Evolutionary conservation across 1,139 yeast genomes (phyloP).

Genomic region (Zygosaccharomyces pseudobailii): DNA sequence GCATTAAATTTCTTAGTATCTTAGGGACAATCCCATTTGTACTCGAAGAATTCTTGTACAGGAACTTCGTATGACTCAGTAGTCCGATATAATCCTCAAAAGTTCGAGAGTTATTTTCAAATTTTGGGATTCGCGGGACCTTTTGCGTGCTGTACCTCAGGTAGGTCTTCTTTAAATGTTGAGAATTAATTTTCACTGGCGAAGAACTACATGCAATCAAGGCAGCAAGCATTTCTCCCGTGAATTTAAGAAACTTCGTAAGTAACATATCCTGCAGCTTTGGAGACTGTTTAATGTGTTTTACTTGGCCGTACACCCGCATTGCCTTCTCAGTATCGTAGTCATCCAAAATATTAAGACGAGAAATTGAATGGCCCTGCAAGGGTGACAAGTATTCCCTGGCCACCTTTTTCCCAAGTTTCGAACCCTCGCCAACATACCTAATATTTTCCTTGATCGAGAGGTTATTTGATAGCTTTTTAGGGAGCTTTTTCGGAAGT

Average conservation of each 20-base stretch:
- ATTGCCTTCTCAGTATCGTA: conserved; percentile 25
- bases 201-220: conserved; percentile 18
- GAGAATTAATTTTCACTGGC: conserved; percentile 9
- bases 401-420: conserved; percentile 25
- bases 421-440: conserved; percentile 31
- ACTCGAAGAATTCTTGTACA: conserved; percentile 33
- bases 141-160: conserved; percentile 29
- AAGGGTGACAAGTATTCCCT: conserved; percentile 29
- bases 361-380: conserved; percentile 18
- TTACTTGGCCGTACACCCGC: conserved; percentile 12
- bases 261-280: conserved; percentile 13
- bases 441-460: conserved; percentile 13
- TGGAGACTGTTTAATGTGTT: conserved; percentile 8
- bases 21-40: conserved; percentile 36
- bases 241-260: conserved; percentile 16
- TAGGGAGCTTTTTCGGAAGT: background rate
- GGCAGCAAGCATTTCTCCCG: conserved; percentile 24
- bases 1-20: conserved; percentile 38
- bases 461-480: background rate
- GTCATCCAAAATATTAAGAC: conserved; percentile 18
- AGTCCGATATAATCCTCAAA: conserved; percentile 35
- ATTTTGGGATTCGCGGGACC: conserved; percentile 36
- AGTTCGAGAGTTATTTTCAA: conserved; percentile 21
- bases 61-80: conserved; percentile 36
- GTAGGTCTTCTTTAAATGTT: conserved; percentile 7